These are phyloP conservation scores for Wickerhamomyces sp. DNA, from an alignment of 1,139 yeast species.

Conservation along the genomic window DNA sequence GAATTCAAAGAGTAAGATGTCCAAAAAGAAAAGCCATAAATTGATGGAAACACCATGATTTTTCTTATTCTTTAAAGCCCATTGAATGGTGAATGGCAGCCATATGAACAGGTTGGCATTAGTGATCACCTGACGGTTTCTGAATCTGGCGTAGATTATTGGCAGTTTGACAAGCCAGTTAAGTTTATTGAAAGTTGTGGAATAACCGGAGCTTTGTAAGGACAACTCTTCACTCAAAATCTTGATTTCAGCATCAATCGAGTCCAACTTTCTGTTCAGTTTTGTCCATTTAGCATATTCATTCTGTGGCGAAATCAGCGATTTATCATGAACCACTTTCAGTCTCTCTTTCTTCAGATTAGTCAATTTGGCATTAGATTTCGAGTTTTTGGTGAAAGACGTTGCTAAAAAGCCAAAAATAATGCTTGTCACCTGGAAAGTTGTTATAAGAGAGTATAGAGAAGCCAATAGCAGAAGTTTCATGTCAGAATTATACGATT, in stretches of 20 bases:
- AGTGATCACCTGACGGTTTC: not conserved
- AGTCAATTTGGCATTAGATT: constrained; percentile 7
- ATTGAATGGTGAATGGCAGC: constrained; percentile 2
- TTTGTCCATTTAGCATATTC: constrained; percentile 96
- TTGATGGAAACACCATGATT: constrained; percentile 36
- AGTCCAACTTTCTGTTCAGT: constrained; percentile 68
- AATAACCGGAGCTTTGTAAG: constrained; percentile 51
- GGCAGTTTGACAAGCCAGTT: constrained; percentile 32
- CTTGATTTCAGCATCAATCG: constrained; percentile 50
- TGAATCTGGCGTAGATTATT: constrained; percentile 30
- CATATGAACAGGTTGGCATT: constrained; percentile 4
- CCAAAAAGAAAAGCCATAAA: constrained; percentile 16
- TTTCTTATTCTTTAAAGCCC: not conserved
- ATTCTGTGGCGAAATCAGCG: constrained; percentile 78
- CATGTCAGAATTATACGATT: not conserved
- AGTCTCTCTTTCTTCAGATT: constrained; percentile 41
- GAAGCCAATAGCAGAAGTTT: not conserved
- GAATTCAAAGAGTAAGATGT: constrained; percentile 3
- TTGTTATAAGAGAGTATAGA: not conserved
- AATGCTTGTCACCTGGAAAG: not conserved
- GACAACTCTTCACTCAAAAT: constrained; percentile 44
- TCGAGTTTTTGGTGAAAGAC: constrained; percentile 2
- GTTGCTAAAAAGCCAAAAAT: not conserved
- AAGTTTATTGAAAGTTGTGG: constrained; percentile 35
- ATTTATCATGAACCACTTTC: constrained; percentile 47